Base-by-base conservation (phyloP, 1,284 basidiomycete genomes). In the Trichosporon inkin region DNA sequence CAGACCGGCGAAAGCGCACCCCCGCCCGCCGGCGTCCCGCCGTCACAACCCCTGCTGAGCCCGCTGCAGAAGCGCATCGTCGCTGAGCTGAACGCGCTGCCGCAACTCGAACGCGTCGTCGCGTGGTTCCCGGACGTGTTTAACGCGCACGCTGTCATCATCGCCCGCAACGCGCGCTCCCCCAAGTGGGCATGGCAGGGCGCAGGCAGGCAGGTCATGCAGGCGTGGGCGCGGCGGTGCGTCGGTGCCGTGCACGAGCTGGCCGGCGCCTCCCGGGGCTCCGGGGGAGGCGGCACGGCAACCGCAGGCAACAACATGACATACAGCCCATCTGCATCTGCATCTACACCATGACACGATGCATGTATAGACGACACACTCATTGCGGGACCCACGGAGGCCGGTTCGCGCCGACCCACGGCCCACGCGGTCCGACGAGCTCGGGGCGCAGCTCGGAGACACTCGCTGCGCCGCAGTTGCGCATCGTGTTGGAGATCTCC, bases 371-470 rank as follows among this genome's bases (percentile, higher is more conserved):
- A 32, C 28, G 28, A 32, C 28, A 4, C 28, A 10, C 20, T 6
- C 14, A 8, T 6, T 22, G 44, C 8, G 24, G 6, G 16, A 64
- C 44, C 70, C 68, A 77, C 10, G 70, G 69, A 3, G 75, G 73
- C 10, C 64, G 57, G 57, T 74, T 75, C 16, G 41, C 40, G 11
- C 73, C 73, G 10, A 77, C 74, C 75, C 75, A 77, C 10, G 75
- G 74, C 17, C 76, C 76, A 1, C 65, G 64, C 0, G 73, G 76
- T 5, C 75, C 71, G 41, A 91, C 87, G 88, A 94, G 85, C 70
- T 89, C 87, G 0, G 92, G 90, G 40, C 81, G 84, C 44, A 95
- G 80, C 59, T 93, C 85, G 8, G 81, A 73, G 14, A 83, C 66
- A 16, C 69, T 72, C 7, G 72, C 74, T n/a, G 78, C 80, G 10